Percentiles rank a stretch among this genome's conserved stretches.
phyloP scores from a whole-genome alignment of 768 basidiomycete genomes.

The Termitomyces sp. region DNA sequence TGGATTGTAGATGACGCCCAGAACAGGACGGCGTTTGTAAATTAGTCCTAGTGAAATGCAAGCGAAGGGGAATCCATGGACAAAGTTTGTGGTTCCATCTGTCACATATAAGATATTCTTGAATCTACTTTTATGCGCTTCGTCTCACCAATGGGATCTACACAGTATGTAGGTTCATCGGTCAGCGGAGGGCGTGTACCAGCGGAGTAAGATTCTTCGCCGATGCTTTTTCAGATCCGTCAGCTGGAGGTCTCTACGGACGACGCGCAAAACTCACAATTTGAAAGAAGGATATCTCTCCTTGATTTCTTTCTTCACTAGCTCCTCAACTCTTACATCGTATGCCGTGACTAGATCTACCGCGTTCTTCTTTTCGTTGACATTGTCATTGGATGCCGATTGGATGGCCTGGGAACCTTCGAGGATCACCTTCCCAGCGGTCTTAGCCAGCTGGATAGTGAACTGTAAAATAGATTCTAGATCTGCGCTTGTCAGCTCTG shows the following conservation, averaged over 20 bases:
- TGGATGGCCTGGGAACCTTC: constrained; percentile 75
- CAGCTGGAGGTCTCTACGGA: not conserved
- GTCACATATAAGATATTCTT: not conserved
- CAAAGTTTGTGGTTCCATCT: constrained; percentile 90
- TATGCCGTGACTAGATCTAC: constrained; percentile 95
- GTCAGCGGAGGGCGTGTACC: constrained; percentile 67
- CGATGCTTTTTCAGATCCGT: constrained; percentile 51
- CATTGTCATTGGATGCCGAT: constrained; percentile 46
- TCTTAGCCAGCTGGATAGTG: constrained; percentile 62
- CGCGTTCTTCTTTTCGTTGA: constrained; percentile 87
- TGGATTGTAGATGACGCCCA: constrained; percentile 93
- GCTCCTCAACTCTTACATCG: constrained; percentile 85
- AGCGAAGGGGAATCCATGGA: constrained; percentile 81
- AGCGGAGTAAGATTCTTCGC: constrained; percentile 87
- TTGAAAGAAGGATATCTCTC: constrained; percentile 67
- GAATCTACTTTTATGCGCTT: not conserved
- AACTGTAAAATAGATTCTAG: constrained; percentile 63
- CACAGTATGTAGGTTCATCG: constrained; percentile 91
- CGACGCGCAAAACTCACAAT: constrained; percentile 55
- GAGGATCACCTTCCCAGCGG: constrained; percentile 71
- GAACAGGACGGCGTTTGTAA: constrained; percentile 70
- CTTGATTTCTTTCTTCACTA: constrained; percentile 67
- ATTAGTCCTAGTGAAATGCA: constrained; percentile 92
- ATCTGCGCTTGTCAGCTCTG: constrained; percentile 38
- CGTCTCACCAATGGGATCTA: constrained; percentile 82